Percentiles rank a stretch among this genome's conserved stretches.
Evolutionary conservation across 2,329 filamentous ascomycete genomes (phyloP).

Genomic region (Bipolaris sorokiniana): DNA sequence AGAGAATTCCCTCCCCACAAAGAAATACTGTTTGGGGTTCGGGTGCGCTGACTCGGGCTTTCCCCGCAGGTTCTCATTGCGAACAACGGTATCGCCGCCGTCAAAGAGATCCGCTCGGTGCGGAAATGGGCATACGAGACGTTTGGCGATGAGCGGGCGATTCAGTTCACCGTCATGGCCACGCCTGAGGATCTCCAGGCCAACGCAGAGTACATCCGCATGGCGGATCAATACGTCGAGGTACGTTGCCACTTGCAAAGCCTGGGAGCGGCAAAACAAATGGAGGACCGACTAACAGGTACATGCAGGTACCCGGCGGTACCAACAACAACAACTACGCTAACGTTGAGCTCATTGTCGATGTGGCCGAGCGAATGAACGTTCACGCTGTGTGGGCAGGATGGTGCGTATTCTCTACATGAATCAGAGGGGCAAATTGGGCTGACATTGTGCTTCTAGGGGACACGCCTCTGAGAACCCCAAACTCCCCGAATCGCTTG

Average conservation of each 20-base stretch:
- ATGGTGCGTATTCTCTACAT: slow-evolving; percentile 68
- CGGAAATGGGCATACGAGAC: slow-evolving; percentile 99
- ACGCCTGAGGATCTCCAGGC: slow-evolving; percentile 96
- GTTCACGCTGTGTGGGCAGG: slow-evolving; percentile 99
- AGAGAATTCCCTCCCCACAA: slow-evolving; percentile 47
- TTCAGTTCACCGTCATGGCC: slow-evolving; percentile 99
- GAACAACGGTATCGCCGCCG: slow-evolving; percentile 99
- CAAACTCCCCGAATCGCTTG: slow-evolving; percentile 92
- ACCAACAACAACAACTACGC: slow-evolving; percentile 99
- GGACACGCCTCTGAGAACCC: slow-evolving; percentile 99
- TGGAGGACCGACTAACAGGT: slow-evolving; percentile 25
- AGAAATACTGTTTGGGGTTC: background rate
- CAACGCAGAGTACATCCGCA: slow-evolving; percentile 98
- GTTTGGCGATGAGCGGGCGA: slow-evolving; percentile 96
- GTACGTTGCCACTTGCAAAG: slow-evolving; percentile 47
- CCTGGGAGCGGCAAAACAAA: background rate
- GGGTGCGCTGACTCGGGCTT: slow-evolving; percentile 28
- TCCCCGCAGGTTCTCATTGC: slow-evolving; percentile 84
- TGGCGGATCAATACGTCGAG: slow-evolving; percentile 99
- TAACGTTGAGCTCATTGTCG: slow-evolving; percentile 98
- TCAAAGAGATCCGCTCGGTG: slow-evolving; percentile 98
- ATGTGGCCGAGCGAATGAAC: slow-evolving; percentile 97
- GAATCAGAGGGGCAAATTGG: slow-evolving; percentile 5
- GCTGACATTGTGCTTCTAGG: slow-evolving; percentile 32
- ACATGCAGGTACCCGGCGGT: slow-evolving; percentile 80